A percentile compares a stretch with the other conserved stretches of the same genome.
Conservation (phyloP, 2,329 filamentous ascomycete species). For the Phaeoacremonium minimum region DNA sequence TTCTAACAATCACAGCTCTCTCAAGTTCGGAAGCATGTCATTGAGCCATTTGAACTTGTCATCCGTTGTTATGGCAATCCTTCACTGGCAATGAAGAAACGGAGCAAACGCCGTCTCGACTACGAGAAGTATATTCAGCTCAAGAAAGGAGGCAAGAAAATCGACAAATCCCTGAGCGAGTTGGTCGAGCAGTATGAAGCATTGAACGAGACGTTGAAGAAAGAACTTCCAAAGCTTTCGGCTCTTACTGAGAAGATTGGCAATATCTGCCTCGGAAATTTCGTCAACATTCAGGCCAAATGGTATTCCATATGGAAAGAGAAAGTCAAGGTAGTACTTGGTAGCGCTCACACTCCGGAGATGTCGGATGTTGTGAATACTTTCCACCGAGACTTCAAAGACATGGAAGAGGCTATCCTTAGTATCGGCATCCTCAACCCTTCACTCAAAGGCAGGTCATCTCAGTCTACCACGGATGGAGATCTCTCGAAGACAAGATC, state of each 20-base stretch:
- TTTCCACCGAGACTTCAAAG: slow-evolving; percentile 75
- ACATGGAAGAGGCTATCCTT: slow-evolving; percentile 67
- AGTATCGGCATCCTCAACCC: slow-evolving; percentile 77
- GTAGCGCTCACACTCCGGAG: slow-evolving; percentile 61
- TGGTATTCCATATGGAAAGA: slow-evolving; percentile 84
- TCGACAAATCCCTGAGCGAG: slow-evolving; percentile 80
- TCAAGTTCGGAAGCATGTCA: slow-evolving; percentile 75
- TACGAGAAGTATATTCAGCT: slow-evolving; percentile 78
- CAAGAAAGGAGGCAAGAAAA: slow-evolving; percentile 75
- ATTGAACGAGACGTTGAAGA: slow-evolving; percentile 88
- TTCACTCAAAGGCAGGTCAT: slow-evolving; percentile 54
- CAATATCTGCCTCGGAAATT: slow-evolving; percentile 75
- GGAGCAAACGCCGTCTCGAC: slow-evolving; percentile 86
- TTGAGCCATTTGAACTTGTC: slow-evolving; percentile 55
- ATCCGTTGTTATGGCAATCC: slow-evolving; percentile 66
- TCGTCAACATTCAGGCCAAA: slow-evolving; percentile 75
- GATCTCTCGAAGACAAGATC: slow-evolving; percentile 42
- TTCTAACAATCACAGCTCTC: slow-evolving; percentile 38
- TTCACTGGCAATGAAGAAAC: slow-evolving; percentile 87
- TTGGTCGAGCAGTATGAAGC: slow-evolving; percentile 86
- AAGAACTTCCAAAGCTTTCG: slow-evolving; percentile 84
- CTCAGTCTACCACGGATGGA: slow-evolving; percentile 55
- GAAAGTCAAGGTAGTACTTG: slow-evolving; percentile 73
- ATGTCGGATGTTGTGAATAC: slow-evolving; percentile 69
- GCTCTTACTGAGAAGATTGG: slow-evolving; percentile 76